These are phyloP conservation scores for Emergomyces pasteurianus DNA, from an alignment of 2,329 filamentous ascomycete genomes.

Conservation along the genomic window DNA sequence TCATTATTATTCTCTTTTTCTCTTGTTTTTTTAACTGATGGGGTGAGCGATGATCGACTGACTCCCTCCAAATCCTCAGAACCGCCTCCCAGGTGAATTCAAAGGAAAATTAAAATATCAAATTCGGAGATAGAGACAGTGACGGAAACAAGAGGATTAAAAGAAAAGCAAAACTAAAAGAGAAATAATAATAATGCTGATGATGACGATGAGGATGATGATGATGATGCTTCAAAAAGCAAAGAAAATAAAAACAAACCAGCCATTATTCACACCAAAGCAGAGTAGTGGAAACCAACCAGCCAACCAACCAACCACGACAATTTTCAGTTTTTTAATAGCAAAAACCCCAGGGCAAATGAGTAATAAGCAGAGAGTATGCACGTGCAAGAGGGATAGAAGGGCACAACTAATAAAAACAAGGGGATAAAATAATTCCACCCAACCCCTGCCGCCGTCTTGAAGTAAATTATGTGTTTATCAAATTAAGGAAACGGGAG, in stretches of 20 bases:
- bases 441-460: neutral
- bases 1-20: neutral
- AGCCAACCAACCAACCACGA: neutral
- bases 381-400: neutral
- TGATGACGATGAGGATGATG: no score
- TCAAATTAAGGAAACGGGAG: neutral
- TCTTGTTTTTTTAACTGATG: neutral
- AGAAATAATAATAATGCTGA: neutral
- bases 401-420: neutral
- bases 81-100: neutral
- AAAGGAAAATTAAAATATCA: neutral
- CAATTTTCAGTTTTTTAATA: neutral
- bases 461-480: neutral
- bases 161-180: neutral
- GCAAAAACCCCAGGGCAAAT: neutral
- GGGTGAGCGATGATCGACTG: neutral
- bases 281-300: neutral
- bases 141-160: neutral
- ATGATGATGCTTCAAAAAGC: neutral
- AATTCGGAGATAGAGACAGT: neutral
- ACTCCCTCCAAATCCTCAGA: neutral
- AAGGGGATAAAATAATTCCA: neutral
- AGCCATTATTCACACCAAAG: neutral
- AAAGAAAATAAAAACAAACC: neutral
- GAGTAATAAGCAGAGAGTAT: neutral